phyloP scores from a whole-genome alignment of 2,329 filamentous ascomycete genomes.

The Volutella citrinella region DNA sequence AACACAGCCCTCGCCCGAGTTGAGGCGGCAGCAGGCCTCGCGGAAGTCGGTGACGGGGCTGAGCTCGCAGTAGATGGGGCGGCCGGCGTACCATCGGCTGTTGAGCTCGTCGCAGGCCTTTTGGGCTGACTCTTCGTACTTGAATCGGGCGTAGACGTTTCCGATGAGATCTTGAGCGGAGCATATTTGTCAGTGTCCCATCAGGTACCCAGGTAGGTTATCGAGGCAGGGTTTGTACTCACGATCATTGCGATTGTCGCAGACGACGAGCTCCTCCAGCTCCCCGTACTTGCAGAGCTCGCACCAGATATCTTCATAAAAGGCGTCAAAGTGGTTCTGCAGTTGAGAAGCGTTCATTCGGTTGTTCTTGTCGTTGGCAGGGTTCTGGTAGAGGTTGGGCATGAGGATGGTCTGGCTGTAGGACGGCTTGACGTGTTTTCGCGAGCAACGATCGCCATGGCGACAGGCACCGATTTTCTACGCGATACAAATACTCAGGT shows the following conservation, averaged over 20 bases:
- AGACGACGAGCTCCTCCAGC: conserved; percentile 95
- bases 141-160: conserved; percentile 99
- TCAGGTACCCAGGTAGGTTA: no score
- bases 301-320: conserved; percentile 99
- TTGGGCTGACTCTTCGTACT: conserved; percentile 97
- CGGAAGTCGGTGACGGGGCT: conserved; percentile 96
- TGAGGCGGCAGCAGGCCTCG: conserved; percentile 93
- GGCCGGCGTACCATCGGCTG: conserved; percentile 91
- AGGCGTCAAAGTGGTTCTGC: conserved; percentile 99
- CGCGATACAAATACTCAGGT: no score
- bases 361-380: conserved; percentile 92
- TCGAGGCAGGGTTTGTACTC: no score
- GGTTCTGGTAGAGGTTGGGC: conserved; percentile 98
- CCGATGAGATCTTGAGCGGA: conserved; percentile 82
- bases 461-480: conserved; percentile 99
- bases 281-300: conserved; percentile 99
- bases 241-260: conserved; percentile 99
- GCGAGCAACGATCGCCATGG: conserved; percentile 95
- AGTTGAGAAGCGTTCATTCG: conserved; percentile 96
- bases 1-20: conserved; percentile 92
- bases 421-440: conserved; percentile 98
- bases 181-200: conserved; percentile 4
- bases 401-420: conserved; percentile 98
- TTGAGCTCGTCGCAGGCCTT: conserved; percentile 92
- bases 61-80: conserved; percentile 97